Conservation (phyloP, 768 basidiomycete species). For the Rhodosporidiobolus odoratus region DNA sequence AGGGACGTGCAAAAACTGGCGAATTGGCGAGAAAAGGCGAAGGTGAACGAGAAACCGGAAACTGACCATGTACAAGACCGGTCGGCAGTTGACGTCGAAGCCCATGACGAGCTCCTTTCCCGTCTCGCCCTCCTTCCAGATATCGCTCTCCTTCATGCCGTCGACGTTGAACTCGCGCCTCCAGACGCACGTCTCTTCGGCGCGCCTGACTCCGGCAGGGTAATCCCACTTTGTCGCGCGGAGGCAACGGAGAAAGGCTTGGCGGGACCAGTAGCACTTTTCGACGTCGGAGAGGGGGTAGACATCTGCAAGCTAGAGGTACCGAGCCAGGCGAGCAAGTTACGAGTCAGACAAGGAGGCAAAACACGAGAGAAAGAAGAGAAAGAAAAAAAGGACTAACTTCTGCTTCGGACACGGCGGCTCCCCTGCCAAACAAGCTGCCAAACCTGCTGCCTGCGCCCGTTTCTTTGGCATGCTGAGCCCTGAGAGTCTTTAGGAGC, state of each 20-base stretch:
- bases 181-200: slow-evolving; percentile 73
- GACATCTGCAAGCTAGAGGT: slow-evolving; percentile 1
- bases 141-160: slow-evolving; percentile 56
- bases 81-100: slow-evolving; percentile 57
- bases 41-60: background rate
- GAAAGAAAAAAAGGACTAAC: background rate
- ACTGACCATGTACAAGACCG: slow-evolving; percentile 37
- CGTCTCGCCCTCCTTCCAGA: slow-evolving; percentile 72
- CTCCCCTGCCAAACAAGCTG: slow-evolving; percentile 6
- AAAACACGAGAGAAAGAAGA: background rate
- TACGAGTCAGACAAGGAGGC: background rate
- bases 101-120: slow-evolving; percentile 78
- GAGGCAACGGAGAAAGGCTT: slow-evolving; percentile 59
- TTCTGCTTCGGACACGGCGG: background rate
- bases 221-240: slow-evolving; percentile 71
- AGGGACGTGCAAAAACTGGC: background rate
- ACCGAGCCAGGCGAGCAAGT: background rate
- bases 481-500: slow-evolving; percentile 32
- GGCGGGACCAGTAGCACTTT: slow-evolving; percentile 38
- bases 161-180: slow-evolving; percentile 70
- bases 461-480: slow-evolving; percentile 41
- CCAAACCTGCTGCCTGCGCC: slow-evolving; percentile 4
- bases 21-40: background rate
- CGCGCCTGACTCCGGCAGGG: slow-evolving; percentile 56
- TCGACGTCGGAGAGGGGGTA: slow-evolving; percentile 32